Evolutionary conservation across 176 grass and related monocot species (phyloP).

Genomic region (Bonia amplexicaulis): DNA sequence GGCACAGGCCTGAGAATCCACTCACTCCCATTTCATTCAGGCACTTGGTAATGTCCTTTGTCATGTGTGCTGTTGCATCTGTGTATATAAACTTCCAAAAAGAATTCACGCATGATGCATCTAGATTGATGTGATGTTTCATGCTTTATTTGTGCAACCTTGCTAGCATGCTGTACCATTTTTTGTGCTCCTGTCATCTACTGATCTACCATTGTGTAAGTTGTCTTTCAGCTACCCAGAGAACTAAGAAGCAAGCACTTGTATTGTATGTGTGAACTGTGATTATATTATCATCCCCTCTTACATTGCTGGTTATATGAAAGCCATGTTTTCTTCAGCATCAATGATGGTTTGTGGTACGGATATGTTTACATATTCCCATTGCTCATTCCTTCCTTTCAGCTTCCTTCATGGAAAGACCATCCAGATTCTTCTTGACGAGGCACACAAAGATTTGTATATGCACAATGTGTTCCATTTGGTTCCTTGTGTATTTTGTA

Average conservation of each 20-base stretch:
- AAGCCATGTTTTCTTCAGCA: slow-evolving; percentile 2
- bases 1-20: slow-evolving; percentile 19
- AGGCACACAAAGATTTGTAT: background rate
- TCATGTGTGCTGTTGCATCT: slow-evolving; percentile 6
- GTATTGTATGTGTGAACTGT: background rate
- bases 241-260: background rate
- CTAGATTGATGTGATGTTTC: background rate
- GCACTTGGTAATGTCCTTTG: background rate
- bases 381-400: background rate
- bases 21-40: background rate
- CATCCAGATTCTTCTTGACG: slow-evolving; percentile 18
- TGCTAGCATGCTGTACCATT: background rate
- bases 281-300: background rate
- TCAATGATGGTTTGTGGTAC: background rate
- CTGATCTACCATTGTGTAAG: background rate
- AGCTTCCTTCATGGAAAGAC: slow-evolving; percentile 17
- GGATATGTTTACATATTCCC: background rate
- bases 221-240: background rate
- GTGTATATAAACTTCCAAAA: slow-evolving; percentile 20
- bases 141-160: background rate
- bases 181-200: background rate
- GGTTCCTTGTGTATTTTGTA: background rate
- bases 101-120: background rate
- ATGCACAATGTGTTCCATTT: slow-evolving; percentile 16
- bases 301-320: background rate